Evolutionary conservation across 2,329 filamentous ascomycete genomes (phyloP).

Genomic region (Penicillium aurantiogriseum): DNA sequence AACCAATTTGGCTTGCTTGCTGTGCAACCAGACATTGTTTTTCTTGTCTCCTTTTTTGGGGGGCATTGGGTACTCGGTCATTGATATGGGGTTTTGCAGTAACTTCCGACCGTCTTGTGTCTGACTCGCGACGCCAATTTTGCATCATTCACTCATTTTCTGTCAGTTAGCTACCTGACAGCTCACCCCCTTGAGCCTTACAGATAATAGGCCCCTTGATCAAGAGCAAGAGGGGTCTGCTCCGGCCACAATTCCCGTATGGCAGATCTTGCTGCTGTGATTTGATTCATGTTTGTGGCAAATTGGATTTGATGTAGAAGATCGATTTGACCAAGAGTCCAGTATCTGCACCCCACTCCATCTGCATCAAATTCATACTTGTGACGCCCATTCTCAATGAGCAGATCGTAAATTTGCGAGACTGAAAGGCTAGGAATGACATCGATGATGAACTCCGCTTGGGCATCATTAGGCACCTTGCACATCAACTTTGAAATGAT

Average conservation of each 20-base stretch:
- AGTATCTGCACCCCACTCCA: slow-evolving; percentile 22
- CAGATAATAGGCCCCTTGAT: slow-evolving; percentile 6
- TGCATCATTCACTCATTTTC: no score
- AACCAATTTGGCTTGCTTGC: background rate
- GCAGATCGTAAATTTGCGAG: slow-evolving; percentile 8
- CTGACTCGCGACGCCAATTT: no score
- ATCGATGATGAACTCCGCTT: slow-evolving; percentile 10
- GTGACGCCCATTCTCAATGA: slow-evolving; percentile 17
- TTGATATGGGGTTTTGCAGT: background rate
- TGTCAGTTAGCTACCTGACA: no score
- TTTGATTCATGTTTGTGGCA: slow-evolving; percentile 6
- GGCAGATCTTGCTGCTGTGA: slow-evolving; percentile 11
- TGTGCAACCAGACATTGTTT: background rate
- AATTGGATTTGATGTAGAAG: slow-evolving; percentile 10
- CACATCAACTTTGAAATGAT: no score
- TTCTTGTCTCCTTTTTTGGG: no score
- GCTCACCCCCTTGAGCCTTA: no score
- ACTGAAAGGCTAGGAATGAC: slow-evolving; percentile 5
- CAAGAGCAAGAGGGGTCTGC: slow-evolving; percentile 11
- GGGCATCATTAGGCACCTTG: background rate
- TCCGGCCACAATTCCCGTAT: slow-evolving; percentile 22
- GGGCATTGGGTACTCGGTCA: background rate
- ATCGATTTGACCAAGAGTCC: slow-evolving; percentile 18
- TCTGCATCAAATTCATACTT: slow-evolving; percentile 25
- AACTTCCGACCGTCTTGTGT: no score